Evolutionary conservation across 2,329 filamentous ascomycete species (phyloP).

Genomic region (Dothistroma septosporum): DNA sequence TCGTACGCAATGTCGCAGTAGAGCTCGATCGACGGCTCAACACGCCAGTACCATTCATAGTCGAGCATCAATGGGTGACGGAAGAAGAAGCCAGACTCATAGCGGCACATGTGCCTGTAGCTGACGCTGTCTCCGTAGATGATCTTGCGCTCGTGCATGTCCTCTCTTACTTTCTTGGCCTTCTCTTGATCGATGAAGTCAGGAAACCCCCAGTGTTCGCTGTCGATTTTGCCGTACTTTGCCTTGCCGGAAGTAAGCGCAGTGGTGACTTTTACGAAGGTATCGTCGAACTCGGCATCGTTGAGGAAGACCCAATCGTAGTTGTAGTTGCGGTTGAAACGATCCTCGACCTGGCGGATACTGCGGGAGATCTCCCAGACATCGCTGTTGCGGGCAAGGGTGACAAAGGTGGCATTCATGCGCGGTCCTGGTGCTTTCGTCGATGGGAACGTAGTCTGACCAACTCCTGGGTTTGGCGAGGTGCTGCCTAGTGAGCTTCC

Average conservation of each 20-base stretch:
- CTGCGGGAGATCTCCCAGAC: slow-evolving; percentile 96
- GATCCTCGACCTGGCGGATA: slow-evolving; percentile 93
- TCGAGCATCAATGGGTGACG: slow-evolving; percentile 87
- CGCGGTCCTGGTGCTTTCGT: slow-evolving; percentile 60
- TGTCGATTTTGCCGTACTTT: slow-evolving; percentile 81
- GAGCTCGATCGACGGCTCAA: slow-evolving; percentile 93
- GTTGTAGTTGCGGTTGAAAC: slow-evolving; percentile 94
- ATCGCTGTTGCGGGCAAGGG: slow-evolving; percentile 86
- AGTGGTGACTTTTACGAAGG: slow-evolving; percentile 87
- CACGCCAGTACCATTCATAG: slow-evolving; percentile 99
- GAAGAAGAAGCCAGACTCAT: slow-evolving; percentile 99
- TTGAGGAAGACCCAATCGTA: slow-evolving; percentile 99
- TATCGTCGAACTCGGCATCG: slow-evolving; percentile 86
- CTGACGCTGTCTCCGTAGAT: slow-evolving; percentile 97
- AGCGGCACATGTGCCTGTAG: slow-evolving; percentile 99
- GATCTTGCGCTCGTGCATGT: slow-evolving; percentile 91
- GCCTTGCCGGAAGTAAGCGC: slow-evolving; percentile 90
- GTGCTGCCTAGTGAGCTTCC: slow-evolving; percentile 16
- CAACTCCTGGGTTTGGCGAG: slow-evolving; percentile 31
- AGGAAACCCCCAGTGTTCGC: slow-evolving; percentile 96
- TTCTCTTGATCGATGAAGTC: slow-evolving; percentile 93
- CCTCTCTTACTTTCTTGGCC: slow-evolving; percentile 82
- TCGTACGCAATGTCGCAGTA: slow-evolving; percentile 96
- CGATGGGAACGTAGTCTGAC: slow-evolving; percentile 35
- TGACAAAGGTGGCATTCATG: slow-evolving; percentile 97